phyloP scores from a whole-genome alignment of 2,329 filamentous ascomycete genomes.

The Penicillium sp. region DNA sequence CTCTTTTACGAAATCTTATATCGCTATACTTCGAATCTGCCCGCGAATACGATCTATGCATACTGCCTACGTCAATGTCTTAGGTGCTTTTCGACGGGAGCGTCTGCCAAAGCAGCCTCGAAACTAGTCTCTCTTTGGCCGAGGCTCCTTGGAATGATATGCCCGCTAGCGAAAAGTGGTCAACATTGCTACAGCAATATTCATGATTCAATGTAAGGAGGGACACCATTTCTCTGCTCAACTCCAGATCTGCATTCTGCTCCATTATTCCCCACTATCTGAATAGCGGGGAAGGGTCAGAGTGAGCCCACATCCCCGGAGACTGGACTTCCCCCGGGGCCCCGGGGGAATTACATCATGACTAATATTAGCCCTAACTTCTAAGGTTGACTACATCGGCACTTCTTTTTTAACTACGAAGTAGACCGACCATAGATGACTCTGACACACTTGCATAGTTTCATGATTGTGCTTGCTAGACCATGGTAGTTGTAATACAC shows the following conservation, averaged over 20 bases:
- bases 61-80: not conserved
- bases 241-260: not conserved
- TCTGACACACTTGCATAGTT: not conserved
- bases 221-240: not conserved
- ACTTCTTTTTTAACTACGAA: not conserved
- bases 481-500: not conserved
- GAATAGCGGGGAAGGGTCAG: not conserved
- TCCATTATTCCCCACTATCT: conserved; percentile 2
- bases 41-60: not conserved
- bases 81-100: not conserved
- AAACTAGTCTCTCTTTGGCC: not conserved
- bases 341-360: not conserved
- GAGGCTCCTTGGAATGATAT: not conserved
- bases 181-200: not conserved
- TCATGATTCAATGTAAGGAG: not conserved
- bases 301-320: conserved; percentile 16
- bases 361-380: conserved; percentile 4
- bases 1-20: not conserved
- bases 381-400: not conserved
- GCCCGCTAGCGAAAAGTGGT: not conserved
- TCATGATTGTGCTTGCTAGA: not conserved
- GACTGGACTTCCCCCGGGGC: not conserved
- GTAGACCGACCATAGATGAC: not conserved
- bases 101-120: not conserved
- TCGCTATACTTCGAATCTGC: not conserved